Evolutionary conservation across 1,284 basidiomycete species (phyloP).

Genomic region (Gastroboletus turbinatus): DNA sequence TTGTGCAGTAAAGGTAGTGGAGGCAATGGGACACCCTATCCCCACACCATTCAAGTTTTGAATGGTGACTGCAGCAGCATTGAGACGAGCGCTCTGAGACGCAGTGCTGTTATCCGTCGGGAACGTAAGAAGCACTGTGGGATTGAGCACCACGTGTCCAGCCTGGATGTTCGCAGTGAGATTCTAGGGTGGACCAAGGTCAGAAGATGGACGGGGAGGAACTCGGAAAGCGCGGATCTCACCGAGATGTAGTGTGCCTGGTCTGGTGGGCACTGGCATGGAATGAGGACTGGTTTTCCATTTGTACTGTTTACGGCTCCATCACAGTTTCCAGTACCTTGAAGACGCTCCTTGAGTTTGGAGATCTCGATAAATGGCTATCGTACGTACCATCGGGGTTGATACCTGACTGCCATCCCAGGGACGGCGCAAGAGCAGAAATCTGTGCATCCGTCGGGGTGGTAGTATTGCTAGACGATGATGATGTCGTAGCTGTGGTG

Average conservation of each 20-base stretch:
- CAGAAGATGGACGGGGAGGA: not conserved
- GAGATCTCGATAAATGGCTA: not conserved
- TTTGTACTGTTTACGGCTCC: slow-evolving; percentile 49
- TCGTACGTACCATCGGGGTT: slow-evolving; percentile 50
- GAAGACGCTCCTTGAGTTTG: not conserved
- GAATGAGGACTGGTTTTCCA: slow-evolving; percentile 54
- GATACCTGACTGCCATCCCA: slow-evolving; percentile 48
- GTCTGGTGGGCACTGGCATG: slow-evolving; percentile 61
- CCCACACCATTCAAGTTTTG: slow-evolving; percentile 56
- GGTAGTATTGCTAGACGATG: slow-evolving; percentile 4
- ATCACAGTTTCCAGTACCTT: slow-evolving; percentile 51
- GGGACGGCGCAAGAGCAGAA: slow-evolving; percentile 46
- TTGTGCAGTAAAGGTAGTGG: slow-evolving; percentile 51
- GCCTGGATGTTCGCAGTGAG: slow-evolving; percentile 59
- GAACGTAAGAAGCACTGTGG: slow-evolving; percentile 53
- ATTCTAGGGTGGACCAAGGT: slow-evolving; percentile 32
- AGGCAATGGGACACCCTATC: slow-evolving; percentile 49
- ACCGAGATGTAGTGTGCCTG: slow-evolving; percentile 49
- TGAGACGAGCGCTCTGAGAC: slow-evolving; percentile 52
- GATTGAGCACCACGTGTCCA: slow-evolving; percentile 62
- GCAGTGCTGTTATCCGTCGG: slow-evolving; percentile 54
- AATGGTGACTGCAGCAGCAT: slow-evolving; percentile 48
- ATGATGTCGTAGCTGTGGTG: not conserved
- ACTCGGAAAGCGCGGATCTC: slow-evolving; percentile 9
- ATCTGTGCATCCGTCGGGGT: slow-evolving; percentile 26